Conservation (phyloP, 1,284 basidiomycete genomes). For the Marasmius sp. region DNA sequence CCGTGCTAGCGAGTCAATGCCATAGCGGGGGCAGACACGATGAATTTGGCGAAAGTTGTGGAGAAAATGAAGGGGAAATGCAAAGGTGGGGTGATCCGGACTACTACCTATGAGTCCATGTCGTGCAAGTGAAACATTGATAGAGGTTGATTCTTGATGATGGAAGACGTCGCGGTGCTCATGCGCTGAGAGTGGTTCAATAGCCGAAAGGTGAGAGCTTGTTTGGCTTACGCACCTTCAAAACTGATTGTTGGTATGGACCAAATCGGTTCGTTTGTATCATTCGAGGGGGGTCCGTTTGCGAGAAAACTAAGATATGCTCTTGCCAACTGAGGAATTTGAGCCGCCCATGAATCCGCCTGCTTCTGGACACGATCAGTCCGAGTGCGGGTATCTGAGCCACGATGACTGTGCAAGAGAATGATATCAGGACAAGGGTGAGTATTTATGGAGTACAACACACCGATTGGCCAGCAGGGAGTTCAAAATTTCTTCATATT, state of each 20-base stretch:
- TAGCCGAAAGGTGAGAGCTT: background rate
- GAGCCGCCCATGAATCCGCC: background rate
- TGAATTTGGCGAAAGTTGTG: slow-evolving; percentile 12
- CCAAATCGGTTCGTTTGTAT: background rate
- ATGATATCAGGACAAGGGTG: too few species aligned
- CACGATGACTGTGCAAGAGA: too few species aligned
- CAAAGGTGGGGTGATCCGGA: slow-evolving; percentile 10
- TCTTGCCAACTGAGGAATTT: background rate
- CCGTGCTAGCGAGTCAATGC: background rate
- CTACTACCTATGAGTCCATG: slow-evolving; percentile 14
- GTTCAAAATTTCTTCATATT: background rate
- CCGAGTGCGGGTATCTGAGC: background rate
- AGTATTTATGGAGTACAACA: background rate
- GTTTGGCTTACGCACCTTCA: background rate
- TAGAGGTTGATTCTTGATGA: background rate
- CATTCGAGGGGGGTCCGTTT: background rate
- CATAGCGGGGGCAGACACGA: background rate
- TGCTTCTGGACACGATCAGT: background rate
- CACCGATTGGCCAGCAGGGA: background rate
- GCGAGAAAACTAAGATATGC: background rate
- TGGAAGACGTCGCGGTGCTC: background rate
- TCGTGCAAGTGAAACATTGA: slow-evolving; percentile 13
- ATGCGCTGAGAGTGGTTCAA: background rate
- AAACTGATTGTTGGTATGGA: background rate
- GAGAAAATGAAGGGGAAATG: slow-evolving; percentile 10